Evolutionary conservation across 2,329 filamentous ascomycete species (phyloP), one percentile per base, ranked within the genome.

Genomic region (Metarhizium rileyi): DNA sequence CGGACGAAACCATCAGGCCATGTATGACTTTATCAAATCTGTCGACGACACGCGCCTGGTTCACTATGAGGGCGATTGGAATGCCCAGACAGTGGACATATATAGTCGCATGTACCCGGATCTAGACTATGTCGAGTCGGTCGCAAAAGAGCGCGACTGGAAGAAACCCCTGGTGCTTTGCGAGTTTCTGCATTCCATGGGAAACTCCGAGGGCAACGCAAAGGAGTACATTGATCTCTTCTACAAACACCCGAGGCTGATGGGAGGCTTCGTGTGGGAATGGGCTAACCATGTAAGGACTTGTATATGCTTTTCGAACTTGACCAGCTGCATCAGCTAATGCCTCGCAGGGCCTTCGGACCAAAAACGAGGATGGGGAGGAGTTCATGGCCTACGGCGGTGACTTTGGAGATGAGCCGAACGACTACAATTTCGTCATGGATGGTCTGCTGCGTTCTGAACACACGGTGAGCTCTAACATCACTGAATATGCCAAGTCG

Each of bases 191-290:
- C 76, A 79, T 54, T 83, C 84, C 0, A 87, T 88, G 84, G 85
- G 84, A 0, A 87, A 87, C 51, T 84, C 83, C 0, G 84, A 82
- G 0, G 84, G 84, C 1, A 77, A 75, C 1, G 68, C 87, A 45
- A 74, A 80, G 52, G 83, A 87, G 52, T 87, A 88, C 53, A 68
- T 84, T 12, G 76, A 84, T 6, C 72, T 76, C 0, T 88, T 86
- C 61, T 77, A 81, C 57, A 72, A 74, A 41, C 72, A 70, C 27
- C 61, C 62, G 0, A 54, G 62, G 0, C 57, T 70, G 0, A 83
- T 86, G 65, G 83, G 84, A 5, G 84, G 83, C 0, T 80, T 78
- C 33, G 73, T 83, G 3, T 83, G 80, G 80, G 79, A 83, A 56
- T 83, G 80, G 79, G 74, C 72, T 0, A 83, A 81, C 51, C 78